Evolutionary conservation across 139 green algal species (phyloP).

Genomic region (Chara braunii): DNA sequence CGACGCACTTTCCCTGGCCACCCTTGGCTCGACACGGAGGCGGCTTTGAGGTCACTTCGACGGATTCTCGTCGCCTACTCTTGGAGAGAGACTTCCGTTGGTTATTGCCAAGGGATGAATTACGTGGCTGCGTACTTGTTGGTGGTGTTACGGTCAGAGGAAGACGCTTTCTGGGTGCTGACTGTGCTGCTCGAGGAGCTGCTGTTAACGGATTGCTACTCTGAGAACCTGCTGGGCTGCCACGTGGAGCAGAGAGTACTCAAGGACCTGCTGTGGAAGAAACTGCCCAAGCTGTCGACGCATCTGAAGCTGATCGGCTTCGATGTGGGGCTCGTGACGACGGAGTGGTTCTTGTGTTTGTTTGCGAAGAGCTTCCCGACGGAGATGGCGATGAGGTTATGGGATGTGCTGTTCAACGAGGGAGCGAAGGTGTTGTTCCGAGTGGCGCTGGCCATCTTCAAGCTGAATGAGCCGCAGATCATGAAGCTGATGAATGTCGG

Average conservation of each 20-base stretch:
- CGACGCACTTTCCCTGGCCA: conserved; percentile 38
- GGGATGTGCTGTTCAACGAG: conserved; percentile 7
- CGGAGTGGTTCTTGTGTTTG: conserved; percentile 47
- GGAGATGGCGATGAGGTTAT: conserved; percentile 15
- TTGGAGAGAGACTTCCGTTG: conserved; percentile 30
- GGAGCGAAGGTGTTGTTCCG: conserved; percentile 20
- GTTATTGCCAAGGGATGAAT: conserved; percentile 55
- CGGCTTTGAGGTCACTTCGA: conserved; percentile 1
- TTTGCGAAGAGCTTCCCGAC: conserved; percentile 44
- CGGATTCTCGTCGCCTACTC: conserved; percentile 47
- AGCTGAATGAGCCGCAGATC: conserved; percentile 30
- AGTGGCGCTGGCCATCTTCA: conserved; percentile 9
- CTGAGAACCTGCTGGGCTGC: conserved; percentile 38
- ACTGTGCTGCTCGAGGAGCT: conserved; percentile 37
- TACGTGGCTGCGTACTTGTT: conserved; percentile 49
- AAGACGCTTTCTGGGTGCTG: conserved; percentile 49
- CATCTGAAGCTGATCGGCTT: conserved; percentile 39
- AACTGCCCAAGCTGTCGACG: conserved; percentile 37
- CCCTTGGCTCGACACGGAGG: conserved; percentile 26
- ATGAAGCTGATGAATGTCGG: conserved; percentile 11
- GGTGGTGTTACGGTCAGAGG: conserved; percentile 42
- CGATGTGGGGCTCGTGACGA: conserved; percentile 40
- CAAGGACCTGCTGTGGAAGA: conserved; percentile 34
- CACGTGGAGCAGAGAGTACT: conserved; percentile 44
- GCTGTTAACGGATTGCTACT: conserved; percentile 30